Conservation (phyloP, 1,139 yeast genomes). For the Zygosaccharomyces sapae region DNA sequence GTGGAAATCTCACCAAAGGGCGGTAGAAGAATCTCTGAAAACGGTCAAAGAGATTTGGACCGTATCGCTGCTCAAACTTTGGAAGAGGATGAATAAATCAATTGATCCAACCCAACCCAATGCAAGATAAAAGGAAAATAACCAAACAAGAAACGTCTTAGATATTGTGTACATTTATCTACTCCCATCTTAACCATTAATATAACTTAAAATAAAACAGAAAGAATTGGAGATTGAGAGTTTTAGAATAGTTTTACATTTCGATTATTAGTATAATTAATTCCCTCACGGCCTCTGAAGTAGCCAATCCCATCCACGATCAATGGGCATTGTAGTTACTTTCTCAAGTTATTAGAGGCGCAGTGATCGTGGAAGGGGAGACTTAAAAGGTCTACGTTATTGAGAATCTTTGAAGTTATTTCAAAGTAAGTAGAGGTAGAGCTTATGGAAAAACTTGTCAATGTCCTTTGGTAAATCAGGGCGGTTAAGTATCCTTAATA, state of each 20-base stretch:
- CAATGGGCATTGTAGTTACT: no score
- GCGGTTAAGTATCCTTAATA: neutral
- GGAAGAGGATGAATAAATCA: constrained; percentile 73
- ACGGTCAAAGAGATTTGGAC: constrained; percentile 99
- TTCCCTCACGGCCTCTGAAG: neutral
- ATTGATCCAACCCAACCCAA: constrained; percentile 7
- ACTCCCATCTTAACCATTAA: constrained; percentile 17
- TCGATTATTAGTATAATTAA: neutral
- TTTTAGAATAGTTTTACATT: neutral
- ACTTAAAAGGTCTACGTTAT: no score
- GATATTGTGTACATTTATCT: constrained; percentile 20
- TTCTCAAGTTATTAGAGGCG: no score
- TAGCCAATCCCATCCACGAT: neutral
- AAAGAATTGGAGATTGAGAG: constrained; percentile 4
- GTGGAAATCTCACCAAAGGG: constrained; percentile 96
- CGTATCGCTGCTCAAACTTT: constrained; percentile 99
- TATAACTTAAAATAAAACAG: constrained; percentile 10
- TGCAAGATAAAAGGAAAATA: constrained; percentile 1
- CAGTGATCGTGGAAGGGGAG: no score
- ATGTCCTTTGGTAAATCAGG: neutral
- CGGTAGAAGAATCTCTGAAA: constrained; percentile 99
- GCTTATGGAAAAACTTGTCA: no score
- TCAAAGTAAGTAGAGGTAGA: no score
- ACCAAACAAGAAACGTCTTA: constrained; percentile 4
- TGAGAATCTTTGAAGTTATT: no score